Evolutionary conservation across 768 basidiomycete species (phyloP).

Genomic region (Collybia mongolica): DNA sequence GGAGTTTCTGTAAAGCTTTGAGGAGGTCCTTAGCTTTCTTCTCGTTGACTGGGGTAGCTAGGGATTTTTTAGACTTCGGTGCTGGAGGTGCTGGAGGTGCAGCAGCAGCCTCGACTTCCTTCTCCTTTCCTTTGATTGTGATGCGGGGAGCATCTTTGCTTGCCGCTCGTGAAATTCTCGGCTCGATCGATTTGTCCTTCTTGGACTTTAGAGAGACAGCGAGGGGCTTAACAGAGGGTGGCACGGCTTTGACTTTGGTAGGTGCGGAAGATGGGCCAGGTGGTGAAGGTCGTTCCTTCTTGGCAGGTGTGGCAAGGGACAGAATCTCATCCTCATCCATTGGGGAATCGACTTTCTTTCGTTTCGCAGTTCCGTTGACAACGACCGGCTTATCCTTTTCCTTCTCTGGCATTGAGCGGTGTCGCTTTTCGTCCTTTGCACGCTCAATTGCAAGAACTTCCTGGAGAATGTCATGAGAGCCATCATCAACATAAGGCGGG

Average conservation of each 20-base stretch:
- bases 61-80: constrained; percentile 37
- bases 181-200: constrained; percentile 41
- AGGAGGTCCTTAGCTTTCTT: constrained; percentile 82
- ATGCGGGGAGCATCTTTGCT: constrained; percentile 31
- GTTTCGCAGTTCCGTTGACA: constrained; percentile 48
- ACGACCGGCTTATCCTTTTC: constrained; percentile 33
- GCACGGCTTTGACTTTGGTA: constrained; percentile 20
- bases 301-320: constrained; percentile 58
- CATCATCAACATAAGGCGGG: constrained; percentile 73
- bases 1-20: constrained; percentile 54
- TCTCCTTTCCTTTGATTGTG: constrained; percentile 76
- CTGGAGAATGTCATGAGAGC: constrained; percentile 77
- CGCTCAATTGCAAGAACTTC: constrained; percentile 81
- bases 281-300: constrained; percentile 50
- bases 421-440: constrained; percentile 57
- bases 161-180: constrained; percentile 7
- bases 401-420: constrained; percentile 39
- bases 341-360: constrained; percentile 46
- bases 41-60: constrained; percentile 63
- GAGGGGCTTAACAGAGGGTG: constrained; percentile 25
- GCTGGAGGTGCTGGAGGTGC: constrained; percentile 29
- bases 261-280: constrained; percentile 30
- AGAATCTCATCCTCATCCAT: constrained; percentile 64
- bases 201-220: constrained; percentile 23
- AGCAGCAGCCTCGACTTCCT: constrained; percentile 37